phyloP scores from a whole-genome alignment of 1,284 basidiomycete species.

The Microbotryum silenes-acaulis region DNA sequence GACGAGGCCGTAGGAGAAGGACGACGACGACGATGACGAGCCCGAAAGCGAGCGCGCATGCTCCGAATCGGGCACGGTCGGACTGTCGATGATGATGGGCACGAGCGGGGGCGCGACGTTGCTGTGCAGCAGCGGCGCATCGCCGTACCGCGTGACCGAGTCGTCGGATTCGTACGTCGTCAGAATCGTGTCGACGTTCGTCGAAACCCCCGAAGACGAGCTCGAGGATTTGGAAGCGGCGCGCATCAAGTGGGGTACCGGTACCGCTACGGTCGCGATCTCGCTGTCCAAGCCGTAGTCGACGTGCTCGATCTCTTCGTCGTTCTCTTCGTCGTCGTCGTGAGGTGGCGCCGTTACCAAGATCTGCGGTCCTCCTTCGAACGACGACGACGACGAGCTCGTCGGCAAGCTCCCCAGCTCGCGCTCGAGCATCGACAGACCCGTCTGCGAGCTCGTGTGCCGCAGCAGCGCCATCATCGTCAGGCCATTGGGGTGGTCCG shows the following conservation, averaged over 20 bases:
- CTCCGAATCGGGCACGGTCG: no score
- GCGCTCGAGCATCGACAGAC: constrained; percentile 19
- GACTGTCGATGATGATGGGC: no score
- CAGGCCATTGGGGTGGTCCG: background rate
- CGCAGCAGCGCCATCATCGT: constrained; percentile 17
- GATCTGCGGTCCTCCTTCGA: constrained; percentile 3
- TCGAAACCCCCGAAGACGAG: background rate
- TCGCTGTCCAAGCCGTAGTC: no score
- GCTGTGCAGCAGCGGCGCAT: constrained; percentile 4
- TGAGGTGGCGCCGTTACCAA: background rate
- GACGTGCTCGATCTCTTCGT: no score
- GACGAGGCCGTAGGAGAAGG: no score
- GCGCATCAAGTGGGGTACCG: no score
- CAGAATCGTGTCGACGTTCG: constrained; percentile 3
- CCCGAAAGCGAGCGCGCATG: no score
- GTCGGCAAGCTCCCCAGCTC: constrained; percentile 9
- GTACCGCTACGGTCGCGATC: no score
- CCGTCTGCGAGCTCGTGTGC: constrained; percentile 16
- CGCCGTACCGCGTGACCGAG: constrained; percentile 11
- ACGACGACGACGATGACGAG: no score
- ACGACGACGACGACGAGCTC: background rate
- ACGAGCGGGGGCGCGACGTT: no score
- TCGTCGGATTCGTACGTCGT: constrained; percentile 17
- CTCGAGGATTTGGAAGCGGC: background rate
- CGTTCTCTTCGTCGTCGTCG: background rate